Evolutionary conservation across 495 filamentous ascomycete genomes (phyloP).

Genomic region (Aspergillus diversus): DNA sequence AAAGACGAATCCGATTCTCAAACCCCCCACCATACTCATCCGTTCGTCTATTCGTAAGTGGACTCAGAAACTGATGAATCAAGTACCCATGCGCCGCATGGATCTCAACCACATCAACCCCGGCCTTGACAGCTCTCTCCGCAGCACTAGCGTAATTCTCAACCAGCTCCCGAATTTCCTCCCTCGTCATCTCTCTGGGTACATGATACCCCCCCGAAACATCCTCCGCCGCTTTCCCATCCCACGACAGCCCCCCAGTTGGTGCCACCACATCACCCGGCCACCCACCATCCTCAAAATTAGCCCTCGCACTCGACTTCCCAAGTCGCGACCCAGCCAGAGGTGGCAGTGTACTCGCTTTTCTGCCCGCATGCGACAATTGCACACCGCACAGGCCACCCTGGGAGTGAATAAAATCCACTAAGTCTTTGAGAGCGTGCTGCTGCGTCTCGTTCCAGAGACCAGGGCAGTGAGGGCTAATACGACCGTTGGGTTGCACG

Average conservation of each 20-base stretch:
- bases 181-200: slow-evolving; percentile 33
- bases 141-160: not conserved
- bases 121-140: slow-evolving; percentile 33
- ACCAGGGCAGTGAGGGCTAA: not conserved
- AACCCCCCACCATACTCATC: slow-evolving; percentile 67
- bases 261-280: slow-evolving; percentile 30
- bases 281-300: slow-evolving; percentile 25
- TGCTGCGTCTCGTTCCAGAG: slow-evolving; percentile 3
- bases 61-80: slow-evolving; percentile 64
- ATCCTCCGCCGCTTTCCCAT: slow-evolving; percentile 30
- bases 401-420: slow-evolving; percentile 62
- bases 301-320: not conserved
- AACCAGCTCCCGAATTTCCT: slow-evolving; percentile 58
- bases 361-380: slow-evolving; percentile 65
- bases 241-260: slow-evolving; percentile 17
- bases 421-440: slow-evolving; percentile 27
- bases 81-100: slow-evolving; percentile 68
- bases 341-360: slow-evolving; percentile 58
- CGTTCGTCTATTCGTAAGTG: slow-evolving; percentile 60
- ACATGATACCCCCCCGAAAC: slow-evolving; percentile 2
- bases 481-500: not conserved
- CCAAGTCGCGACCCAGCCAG: slow-evolving; percentile 37
- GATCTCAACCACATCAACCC: slow-evolving; percentile 61
- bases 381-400: slow-evolving; percentile 62
- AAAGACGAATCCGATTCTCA: slow-evolving; percentile 61